These are phyloP conservation scores for Trametes gibbosa DNA, from an alignment of 768 basidiomycete species.

Conservation along the genomic window DNA sequence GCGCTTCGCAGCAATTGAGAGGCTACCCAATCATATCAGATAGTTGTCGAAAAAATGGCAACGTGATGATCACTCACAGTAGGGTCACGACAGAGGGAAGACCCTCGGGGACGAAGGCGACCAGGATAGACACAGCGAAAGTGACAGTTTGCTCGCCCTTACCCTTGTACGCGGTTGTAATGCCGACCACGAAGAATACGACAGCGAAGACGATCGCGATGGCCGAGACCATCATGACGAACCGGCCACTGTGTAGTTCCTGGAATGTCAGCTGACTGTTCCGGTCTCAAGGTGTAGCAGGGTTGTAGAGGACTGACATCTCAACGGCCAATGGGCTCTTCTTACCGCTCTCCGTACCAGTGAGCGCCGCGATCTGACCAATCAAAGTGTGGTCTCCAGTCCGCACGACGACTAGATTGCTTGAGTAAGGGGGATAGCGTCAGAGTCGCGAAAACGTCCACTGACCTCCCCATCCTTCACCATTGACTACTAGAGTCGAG, in stretches of 20 bases:
- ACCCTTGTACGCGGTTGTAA: slow-evolving; percentile 64
- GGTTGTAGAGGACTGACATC: slow-evolving; percentile 42
- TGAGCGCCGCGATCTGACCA: slow-evolving; percentile 66
- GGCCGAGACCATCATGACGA: slow-evolving; percentile 59
- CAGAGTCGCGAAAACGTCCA: slow-evolving; percentile 4
- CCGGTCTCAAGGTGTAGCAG: background rate
- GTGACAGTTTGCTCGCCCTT: slow-evolving; percentile 58
- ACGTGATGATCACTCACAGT: slow-evolving; percentile 30
- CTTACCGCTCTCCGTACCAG: slow-evolving; percentile 62
- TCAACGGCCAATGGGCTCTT: slow-evolving; percentile 64
- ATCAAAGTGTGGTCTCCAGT: slow-evolving; percentile 69
- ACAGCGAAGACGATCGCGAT: slow-evolving; percentile 62
- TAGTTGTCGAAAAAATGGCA: no score
- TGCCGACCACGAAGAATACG: slow-evolving; percentile 64
- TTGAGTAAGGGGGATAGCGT: background rate
- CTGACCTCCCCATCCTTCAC: slow-evolving; percentile 69
- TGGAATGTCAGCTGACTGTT: slow-evolving; percentile 1
- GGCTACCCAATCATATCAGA: slow-evolving; percentile 14
- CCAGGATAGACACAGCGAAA: slow-evolving; percentile 58
- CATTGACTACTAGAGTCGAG: slow-evolving; percentile 65
- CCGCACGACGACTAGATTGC: slow-evolving; percentile 52
- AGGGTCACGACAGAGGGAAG: slow-evolving; percentile 67
- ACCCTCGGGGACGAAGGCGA: slow-evolving; percentile 62
- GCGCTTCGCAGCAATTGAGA: slow-evolving; percentile 68
- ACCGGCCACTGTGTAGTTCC: slow-evolving; percentile 42